These are phyloP conservation scores for Coniochaeta sp. DNA, from an alignment of 2,329 filamentous ascomycete species.

Conservation along the genomic window DNA sequence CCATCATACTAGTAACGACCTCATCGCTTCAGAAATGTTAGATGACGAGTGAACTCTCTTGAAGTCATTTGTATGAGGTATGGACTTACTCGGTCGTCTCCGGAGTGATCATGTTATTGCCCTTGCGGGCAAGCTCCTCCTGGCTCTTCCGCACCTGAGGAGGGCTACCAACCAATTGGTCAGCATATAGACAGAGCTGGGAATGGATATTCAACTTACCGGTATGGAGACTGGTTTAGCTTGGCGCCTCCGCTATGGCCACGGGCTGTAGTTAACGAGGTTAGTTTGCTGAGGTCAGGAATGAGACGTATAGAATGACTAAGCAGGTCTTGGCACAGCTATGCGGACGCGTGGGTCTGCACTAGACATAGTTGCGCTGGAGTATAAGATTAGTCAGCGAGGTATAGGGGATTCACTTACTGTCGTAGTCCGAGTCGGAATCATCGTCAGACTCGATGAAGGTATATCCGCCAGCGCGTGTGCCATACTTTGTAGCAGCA, in stretches of 20 bases:
- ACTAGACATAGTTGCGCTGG: no score
- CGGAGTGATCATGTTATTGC: neutral
- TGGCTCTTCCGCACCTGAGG: no score
- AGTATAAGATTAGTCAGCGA: neutral
- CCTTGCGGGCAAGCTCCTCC: no score
- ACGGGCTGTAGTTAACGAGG: neutral
- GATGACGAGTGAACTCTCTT: neutral
- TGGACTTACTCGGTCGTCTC: neutral
- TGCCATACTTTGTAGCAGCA: no score
- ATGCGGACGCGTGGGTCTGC: neutral
- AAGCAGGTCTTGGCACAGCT: neutral
- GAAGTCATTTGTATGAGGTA: neutral
- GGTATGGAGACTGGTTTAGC: neutral
- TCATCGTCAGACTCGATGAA: neutral
- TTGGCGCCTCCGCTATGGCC: neutral
- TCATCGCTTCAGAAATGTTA: conserved; percentile 7
- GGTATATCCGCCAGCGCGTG: neutral
- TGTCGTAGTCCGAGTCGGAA: neutral
- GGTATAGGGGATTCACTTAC: neutral
- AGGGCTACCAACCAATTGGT: no score
- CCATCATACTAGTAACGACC: conserved; percentile 7
- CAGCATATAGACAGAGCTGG: no score
- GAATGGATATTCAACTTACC: no score
- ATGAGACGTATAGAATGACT: neutral
- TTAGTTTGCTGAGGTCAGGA: no score